These are phyloP conservation scores for Termitomyces sp. DNA, from an alignment of 768 basidiomycete genomes.

Conservation along the genomic window DNA sequence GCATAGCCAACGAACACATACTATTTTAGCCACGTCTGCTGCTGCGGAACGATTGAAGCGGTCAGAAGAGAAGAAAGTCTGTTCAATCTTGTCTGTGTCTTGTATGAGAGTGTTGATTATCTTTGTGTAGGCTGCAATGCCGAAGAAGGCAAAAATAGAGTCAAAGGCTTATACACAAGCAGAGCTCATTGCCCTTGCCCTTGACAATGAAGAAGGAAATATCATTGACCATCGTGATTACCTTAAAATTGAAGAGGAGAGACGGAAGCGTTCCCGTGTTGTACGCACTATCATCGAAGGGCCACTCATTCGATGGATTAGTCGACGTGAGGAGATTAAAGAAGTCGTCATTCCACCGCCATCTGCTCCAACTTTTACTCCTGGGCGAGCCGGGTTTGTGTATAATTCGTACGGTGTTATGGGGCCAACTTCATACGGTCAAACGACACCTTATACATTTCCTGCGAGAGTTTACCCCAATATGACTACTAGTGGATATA, in stretches of 20 bases:
- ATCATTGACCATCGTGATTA: constrained; percentile 76
- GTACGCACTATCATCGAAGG: constrained; percentile 62
- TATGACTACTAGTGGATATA: constrained; percentile 9
- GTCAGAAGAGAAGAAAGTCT: constrained; percentile 59
- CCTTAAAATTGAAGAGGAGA: constrained; percentile 78
- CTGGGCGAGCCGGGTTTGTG: constrained; percentile 12
- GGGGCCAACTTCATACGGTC: constrained; percentile 17
- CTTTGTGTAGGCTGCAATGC: constrained; percentile 45
- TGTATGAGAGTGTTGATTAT: background rate
- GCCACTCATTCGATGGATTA: constrained; percentile 71
- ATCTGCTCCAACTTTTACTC: constrained; percentile 18
- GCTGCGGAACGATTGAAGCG: constrained; percentile 64
- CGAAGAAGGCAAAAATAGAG: constrained; percentile 58
- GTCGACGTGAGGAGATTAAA: constrained; percentile 56
- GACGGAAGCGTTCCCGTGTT: constrained; percentile 63
- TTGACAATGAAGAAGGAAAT: constrained; percentile 87
- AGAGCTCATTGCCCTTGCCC: constrained; percentile 79
- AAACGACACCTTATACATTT: constrained; percentile 14
- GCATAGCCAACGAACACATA: constrained; percentile 65
- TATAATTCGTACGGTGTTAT: constrained; percentile 12
- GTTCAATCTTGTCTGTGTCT: constrained; percentile 10
- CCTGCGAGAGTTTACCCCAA: constrained; percentile 11
- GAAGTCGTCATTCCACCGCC: constrained; percentile 41
- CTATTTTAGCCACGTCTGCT: constrained; percentile 67
- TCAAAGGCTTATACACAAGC: constrained; percentile 65